Conservation (phyloP, 768 basidiomycete genomes). For the Calocybe indica region DNA sequence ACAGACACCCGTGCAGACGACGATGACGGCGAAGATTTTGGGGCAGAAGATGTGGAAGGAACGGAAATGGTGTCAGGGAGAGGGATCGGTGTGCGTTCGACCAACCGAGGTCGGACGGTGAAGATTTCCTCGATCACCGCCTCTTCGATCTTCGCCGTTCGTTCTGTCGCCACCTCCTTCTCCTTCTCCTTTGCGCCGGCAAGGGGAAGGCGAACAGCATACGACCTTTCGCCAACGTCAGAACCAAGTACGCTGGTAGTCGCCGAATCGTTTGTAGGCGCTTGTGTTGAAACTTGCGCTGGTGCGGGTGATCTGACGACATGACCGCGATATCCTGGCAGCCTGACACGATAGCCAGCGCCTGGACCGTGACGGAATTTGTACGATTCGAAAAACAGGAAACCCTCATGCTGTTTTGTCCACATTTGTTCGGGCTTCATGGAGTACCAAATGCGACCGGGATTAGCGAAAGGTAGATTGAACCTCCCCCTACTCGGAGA, state of each 20-base stretch:
- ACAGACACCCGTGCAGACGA: constrained; percentile 16
- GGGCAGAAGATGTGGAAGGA: neutral
- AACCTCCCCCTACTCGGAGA: constrained; percentile 21
- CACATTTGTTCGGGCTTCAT: constrained; percentile 77
- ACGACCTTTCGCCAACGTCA: constrained; percentile 38
- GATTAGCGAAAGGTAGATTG: constrained; percentile 17
- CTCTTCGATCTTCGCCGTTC: constrained; percentile 25
- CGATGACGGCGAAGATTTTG: constrained; percentile 14
- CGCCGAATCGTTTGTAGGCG: constrained; percentile 12
- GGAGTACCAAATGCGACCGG: constrained; percentile 57
- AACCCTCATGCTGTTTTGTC: constrained; percentile 79
- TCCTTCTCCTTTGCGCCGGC: constrained; percentile 11
- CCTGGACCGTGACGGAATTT: constrained; percentile 55
- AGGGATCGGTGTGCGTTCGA: constrained; percentile 28
- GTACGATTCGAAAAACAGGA: constrained; percentile 51
- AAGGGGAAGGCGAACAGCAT: constrained; percentile 53
- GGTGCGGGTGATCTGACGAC: constrained; percentile 34
- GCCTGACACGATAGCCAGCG: constrained; percentile 52
- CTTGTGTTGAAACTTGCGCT: constrained; percentile 12
- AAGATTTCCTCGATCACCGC: constrained; percentile 49
- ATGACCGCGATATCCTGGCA: constrained; percentile 43
- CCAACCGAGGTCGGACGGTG: constrained; percentile 47
- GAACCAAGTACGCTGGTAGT: constrained; percentile 18
- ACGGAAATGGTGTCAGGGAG: constrained; percentile 11
- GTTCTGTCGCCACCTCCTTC: constrained; percentile 27